phyloP scores from a whole-genome alignment of 768 basidiomycete genomes.

The Holtermannia corniformis region DNA sequence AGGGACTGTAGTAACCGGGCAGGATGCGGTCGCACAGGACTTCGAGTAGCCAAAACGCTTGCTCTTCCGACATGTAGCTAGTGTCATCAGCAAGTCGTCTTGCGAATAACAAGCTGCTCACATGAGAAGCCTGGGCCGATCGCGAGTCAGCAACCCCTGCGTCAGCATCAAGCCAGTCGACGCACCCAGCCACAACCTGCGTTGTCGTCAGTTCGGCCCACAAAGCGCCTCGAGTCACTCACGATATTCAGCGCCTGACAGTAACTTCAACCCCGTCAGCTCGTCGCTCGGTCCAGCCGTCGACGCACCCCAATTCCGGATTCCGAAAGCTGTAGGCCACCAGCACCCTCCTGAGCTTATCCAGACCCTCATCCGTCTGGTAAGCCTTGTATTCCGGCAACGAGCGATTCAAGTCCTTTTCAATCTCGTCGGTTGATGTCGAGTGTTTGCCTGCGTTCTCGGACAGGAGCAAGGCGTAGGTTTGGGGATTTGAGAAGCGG shows the following conservation, averaged over 20 bases:
- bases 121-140: constrained; percentile 31
- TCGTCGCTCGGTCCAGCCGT: background rate
- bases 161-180: background rate
- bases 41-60: constrained; percentile 93
- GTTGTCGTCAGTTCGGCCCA: background rate
- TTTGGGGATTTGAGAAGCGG: constrained; percentile 74
- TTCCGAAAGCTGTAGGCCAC: constrained; percentile 95
- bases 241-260: constrained; percentile 99
- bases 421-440: constrained; percentile 93
- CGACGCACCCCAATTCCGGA: constrained; percentile 46
- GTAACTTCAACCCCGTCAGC: constrained; percentile 54
- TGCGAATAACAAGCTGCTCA: constrained; percentile 10
- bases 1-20: constrained; percentile 95
- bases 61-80: constrained; percentile 98
- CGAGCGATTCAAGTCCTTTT: constrained; percentile 93
- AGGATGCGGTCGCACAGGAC: constrained; percentile 88
- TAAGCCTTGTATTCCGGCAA: constrained; percentile 95
- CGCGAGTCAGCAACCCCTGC: background rate
- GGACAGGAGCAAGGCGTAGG: constrained; percentile 63
- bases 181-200: constrained; percentile 54
- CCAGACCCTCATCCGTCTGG: constrained; percentile 79
- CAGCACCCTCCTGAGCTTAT: constrained; percentile 72
- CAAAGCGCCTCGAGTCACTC: background rate
- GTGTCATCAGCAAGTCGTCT: background rate
- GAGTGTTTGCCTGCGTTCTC: constrained; percentile 68